A percentile compares a stretch with the other conserved stretches of the same genome.
phyloP scores from a whole-genome alignment of 2,329 filamentous ascomycete genomes.

The Verticillium klebahnii region DNA sequence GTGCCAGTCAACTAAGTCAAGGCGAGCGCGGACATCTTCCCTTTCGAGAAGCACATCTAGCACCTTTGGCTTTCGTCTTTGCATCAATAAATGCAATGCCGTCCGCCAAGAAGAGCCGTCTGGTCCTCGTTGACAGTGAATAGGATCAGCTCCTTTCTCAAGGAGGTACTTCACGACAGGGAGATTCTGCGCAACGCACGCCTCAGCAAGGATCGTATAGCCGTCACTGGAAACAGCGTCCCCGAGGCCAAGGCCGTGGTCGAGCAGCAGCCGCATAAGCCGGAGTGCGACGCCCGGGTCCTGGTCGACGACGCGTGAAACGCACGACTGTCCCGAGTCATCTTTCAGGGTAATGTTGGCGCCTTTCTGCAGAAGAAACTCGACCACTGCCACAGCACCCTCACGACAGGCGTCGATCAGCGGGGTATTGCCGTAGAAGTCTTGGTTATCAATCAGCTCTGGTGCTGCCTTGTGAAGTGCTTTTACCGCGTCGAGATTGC shows the following conservation, averaged over 20 bases:
- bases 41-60: slow-evolving; percentile 13
- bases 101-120: slow-evolving; percentile 11
- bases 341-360: slow-evolving; percentile 10
- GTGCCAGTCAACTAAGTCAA: slow-evolving; percentile 12
- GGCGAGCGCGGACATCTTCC: slow-evolving; percentile 8
- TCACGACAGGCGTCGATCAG: slow-evolving; percentile 12
- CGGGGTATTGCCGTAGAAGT: slow-evolving; percentile 10
- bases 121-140: slow-evolving; percentile 8
- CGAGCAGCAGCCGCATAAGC: slow-evolving; percentile 11
- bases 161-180: slow-evolving; percentile 15
- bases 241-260: slow-evolving; percentile 15
- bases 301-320: slow-evolving; percentile 6
- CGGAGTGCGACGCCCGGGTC: slow-evolving; percentile 4
- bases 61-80: background rate
- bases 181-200: slow-evolving; percentile 8
- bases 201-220: slow-evolving; percentile 13
- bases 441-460: slow-evolving; percentile 12
- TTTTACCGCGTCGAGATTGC: slow-evolving; percentile 11
- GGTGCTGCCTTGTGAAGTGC: slow-evolving; percentile 13
- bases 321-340: slow-evolving; percentile 7
- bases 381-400: slow-evolving; percentile 7
- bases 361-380: slow-evolving; percentile 15
- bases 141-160: slow-evolving; percentile 15
- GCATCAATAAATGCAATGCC: slow-evolving; percentile 8
- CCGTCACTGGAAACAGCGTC: slow-evolving; percentile 9